Percentiles rank a stretch among this genome's conserved stretches.
Evolutionary conservation across 78 protist species (phyloP).

Genomic region (Cavenderia fasciculata): DNA sequence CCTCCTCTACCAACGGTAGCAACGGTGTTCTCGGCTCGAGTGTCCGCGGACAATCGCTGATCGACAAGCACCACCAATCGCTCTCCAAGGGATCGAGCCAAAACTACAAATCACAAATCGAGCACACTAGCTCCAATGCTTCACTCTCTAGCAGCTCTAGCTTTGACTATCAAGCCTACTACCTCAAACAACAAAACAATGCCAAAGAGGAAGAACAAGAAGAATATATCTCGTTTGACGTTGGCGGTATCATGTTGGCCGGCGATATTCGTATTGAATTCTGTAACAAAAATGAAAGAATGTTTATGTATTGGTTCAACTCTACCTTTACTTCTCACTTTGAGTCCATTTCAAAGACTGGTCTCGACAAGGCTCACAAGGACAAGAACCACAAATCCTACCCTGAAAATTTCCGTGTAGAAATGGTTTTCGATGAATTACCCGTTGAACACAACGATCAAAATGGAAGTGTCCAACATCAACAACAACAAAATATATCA

Average conservation of each 20-base stretch:
- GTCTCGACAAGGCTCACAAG: conserved; percentile 87
- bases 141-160: conserved; percentile 2
- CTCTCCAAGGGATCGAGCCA: background rate
- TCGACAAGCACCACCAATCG: background rate
- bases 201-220: background rate
- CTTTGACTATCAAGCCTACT: conserved; percentile 11
- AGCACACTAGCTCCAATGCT: background rate
- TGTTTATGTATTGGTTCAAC: conserved; percentile 90
- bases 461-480: too few species aligned
- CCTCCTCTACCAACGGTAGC: background rate
- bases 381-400: conserved; percentile 84
- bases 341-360: conserved; percentile 55
- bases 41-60: background rate
- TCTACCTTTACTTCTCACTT: conserved; percentile 65
- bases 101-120: background rate
- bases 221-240: conserved; percentile 56
- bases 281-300: conserved; percentile 43
- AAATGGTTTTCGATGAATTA: conserved; percentile 35
- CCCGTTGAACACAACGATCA: too few species aligned
- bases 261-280: conserved; percentile 70
- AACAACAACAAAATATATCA: too few species aligned
- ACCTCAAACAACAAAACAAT: background rate
- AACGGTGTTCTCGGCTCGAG: background rate
- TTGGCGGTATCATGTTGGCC: conserved; percentile 24
- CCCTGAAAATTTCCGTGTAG: conserved; percentile 66